Evolutionary conservation across 352 stramenopile species (phyloP).

Genomic region (Phytophthora boehmeriae): DNA sequence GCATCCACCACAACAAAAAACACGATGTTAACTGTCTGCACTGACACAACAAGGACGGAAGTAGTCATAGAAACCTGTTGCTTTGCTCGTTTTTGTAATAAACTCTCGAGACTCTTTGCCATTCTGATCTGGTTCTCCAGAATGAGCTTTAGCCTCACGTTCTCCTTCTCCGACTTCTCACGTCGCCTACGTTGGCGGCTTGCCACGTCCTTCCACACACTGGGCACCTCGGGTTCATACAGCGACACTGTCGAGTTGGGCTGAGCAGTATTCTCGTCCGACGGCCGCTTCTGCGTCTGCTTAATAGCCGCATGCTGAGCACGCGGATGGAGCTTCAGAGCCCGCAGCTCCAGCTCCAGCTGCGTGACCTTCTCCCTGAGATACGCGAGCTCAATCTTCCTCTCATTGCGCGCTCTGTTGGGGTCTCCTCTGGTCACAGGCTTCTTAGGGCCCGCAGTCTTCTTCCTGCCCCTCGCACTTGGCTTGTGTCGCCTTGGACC

Average conservation of each 20-base stretch:
- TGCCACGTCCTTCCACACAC: conserved; percentile 41
- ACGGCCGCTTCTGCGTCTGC: conserved; percentile 9
- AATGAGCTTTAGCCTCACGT: conserved; percentile 54
- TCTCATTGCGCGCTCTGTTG: conserved; percentile 38
- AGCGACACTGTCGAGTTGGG: conserved; percentile 14
- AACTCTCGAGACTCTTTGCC: conserved; percentile 37
- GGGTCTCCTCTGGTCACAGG: conserved; percentile 43
- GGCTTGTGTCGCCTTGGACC: conserved; percentile 10
- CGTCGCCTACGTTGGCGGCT: conserved; percentile 43
- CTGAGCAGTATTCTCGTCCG: neutral
- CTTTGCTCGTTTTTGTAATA: conserved; percentile 39
- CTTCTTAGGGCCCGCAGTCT: conserved; percentile 47
- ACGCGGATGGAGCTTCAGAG: conserved; percentile 38
- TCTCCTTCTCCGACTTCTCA: conserved; percentile 52
- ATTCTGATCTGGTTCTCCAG: conserved; percentile 49
- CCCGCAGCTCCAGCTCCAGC: conserved; percentile 64
- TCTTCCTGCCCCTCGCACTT: conserved; percentile 28
- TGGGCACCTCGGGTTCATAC: conserved; percentile 27
- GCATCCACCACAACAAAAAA: conserved; percentile 11
- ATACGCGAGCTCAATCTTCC: conserved; percentile 75
- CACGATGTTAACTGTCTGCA: conserved; percentile 6
- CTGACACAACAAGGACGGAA: neutral
- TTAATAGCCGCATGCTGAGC: conserved; percentile 39
- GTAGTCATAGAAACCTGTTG: conserved; percentile 21
- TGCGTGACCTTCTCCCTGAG: conserved; percentile 70